These are phyloP conservation scores for Mariannaea sp. DNA, from an alignment of 2,329 filamentous ascomycete species.

Conservation along the genomic window DNA sequence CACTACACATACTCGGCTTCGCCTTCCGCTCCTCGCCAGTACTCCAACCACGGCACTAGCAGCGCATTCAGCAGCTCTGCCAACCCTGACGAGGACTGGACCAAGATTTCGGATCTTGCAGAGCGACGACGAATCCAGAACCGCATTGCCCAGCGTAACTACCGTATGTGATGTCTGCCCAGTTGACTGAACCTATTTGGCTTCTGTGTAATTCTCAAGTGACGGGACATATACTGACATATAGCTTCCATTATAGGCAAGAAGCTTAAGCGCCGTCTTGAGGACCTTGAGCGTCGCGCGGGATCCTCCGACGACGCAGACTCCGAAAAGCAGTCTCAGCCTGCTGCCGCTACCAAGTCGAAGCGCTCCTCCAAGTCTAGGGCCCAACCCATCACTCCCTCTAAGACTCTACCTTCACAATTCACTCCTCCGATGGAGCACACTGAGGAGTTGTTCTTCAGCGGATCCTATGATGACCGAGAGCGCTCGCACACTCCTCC, in stretches of 20 bases:
- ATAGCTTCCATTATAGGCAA: constrained; percentile 63
- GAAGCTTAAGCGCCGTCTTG: constrained; percentile 88
- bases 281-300: constrained; percentile 81
- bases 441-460: constrained; percentile 71
- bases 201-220: not conserved
- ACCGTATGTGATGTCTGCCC: constrained; percentile 66
- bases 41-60: constrained; percentile 77
- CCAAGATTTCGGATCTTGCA: constrained; percentile 95
- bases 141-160: constrained; percentile 95
- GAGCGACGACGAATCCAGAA: constrained; percentile 95
- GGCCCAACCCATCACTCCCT: constrained; percentile 34
- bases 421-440: constrained; percentile 65
- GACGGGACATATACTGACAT: constrained; percentile 23
- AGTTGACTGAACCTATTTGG: constrained; percentile 5
- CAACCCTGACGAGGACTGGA: constrained; percentile 98
- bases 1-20: constrained; percentile 41
- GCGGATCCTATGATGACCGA: constrained; percentile 63
- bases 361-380: constrained; percentile 41
- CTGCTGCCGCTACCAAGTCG: constrained; percentile 35
- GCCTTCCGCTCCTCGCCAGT: constrained; percentile 62
- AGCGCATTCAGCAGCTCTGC: constrained; percentile 94
- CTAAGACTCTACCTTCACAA: constrained; percentile 52
- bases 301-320: constrained; percentile 58
- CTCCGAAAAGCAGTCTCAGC: constrained; percentile 37
- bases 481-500: constrained; percentile 74